Percentiles rank a stretch among this genome's conserved stretches.
Conservation (phyloP, 140 eudicot species). For the Cichorium intybus region DNA sequence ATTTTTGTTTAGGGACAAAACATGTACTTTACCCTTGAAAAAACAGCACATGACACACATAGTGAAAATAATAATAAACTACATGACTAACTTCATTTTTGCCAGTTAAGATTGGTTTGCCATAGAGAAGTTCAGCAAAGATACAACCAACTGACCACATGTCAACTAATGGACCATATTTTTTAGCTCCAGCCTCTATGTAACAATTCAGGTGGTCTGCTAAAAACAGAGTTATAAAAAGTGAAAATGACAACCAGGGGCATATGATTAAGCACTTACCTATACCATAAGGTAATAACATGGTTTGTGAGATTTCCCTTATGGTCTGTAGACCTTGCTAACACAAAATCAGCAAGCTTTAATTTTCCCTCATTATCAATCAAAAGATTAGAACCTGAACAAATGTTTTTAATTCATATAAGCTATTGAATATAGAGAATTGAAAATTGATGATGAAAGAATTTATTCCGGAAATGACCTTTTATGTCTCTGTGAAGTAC, state of each 20-base stretch:
- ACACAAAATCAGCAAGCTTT: slow-evolving; percentile 96
- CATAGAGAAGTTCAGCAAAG: too few species aligned
- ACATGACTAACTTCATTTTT: too few species aligned
- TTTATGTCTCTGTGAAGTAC: slow-evolving; percentile 97
- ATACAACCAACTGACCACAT: too few species aligned
- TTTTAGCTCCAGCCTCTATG: slow-evolving; percentile 92
- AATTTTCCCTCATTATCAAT: too few species aligned
- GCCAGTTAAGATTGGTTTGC: too few species aligned
- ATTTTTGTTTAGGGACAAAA: too few species aligned
- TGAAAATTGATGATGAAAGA: not conserved
- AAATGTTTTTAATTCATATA: slow-evolving; percentile 7
- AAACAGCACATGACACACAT: too few species aligned
- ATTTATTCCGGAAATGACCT: slow-evolving; percentile 38
- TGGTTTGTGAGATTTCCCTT: slow-evolving; percentile 93
- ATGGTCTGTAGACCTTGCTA: slow-evolving; percentile 81
- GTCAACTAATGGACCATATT: slow-evolving; percentile 96
- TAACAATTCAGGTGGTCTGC: slow-evolving; percentile 96
- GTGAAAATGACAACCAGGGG: too few species aligned
- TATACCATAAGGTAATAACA: slow-evolving; percentile 93
- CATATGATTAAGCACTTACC: too few species aligned
- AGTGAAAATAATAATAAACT: too few species aligned
- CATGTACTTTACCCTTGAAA: too few species aligned
- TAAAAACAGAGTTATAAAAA: slow-evolving; percentile 26
- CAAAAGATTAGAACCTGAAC: slow-evolving; percentile 87
- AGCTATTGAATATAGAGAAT: not conserved